These are phyloP conservation scores for Bryoerythrophyllum caledonicum DNA, from an alignment of 225 moss, liverwort and hornwort genomes.

Conservation along the genomic window DNA sequence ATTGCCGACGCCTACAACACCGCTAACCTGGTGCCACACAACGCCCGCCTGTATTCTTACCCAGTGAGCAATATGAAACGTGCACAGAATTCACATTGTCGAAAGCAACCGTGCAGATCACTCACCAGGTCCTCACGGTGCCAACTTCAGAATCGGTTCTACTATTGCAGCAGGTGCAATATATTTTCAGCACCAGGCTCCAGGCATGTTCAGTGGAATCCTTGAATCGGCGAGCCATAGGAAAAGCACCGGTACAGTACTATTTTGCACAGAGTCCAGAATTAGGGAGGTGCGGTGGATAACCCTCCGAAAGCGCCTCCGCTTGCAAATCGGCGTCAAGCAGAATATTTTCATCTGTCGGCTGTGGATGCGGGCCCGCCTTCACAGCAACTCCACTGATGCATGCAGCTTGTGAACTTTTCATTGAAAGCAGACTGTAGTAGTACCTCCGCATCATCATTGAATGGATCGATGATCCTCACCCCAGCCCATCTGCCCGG, in stretches of 20 bases:
- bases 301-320: background rate
- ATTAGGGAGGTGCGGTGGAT: background rate
- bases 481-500: too few species aligned
- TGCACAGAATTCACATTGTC: background rate
- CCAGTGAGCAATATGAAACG: background rate
- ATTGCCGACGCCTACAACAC: background rate
- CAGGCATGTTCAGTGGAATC: background rate
- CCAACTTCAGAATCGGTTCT: background rate
- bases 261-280: background rate
- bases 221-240: background rate
- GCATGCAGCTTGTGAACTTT: too few species aligned
- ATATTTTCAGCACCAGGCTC: too few species aligned
- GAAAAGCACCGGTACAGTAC: background rate
- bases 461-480: too few species aligned
- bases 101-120: background rate
- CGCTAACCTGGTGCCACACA: background rate
- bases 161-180: too few species aligned
- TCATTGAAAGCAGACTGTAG: too few species aligned
- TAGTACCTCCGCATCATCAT: too few species aligned
- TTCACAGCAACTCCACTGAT: background rate
- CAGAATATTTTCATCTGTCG: background rate
- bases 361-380: background rate
- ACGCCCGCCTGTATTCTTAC: background rate
- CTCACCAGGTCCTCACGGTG: background rate
- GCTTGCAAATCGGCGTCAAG: constrained; percentile 1